phyloP scores from a whole-genome alignment of 2,329 filamentous ascomycete species.

The Fusarium nodosum region DNA sequence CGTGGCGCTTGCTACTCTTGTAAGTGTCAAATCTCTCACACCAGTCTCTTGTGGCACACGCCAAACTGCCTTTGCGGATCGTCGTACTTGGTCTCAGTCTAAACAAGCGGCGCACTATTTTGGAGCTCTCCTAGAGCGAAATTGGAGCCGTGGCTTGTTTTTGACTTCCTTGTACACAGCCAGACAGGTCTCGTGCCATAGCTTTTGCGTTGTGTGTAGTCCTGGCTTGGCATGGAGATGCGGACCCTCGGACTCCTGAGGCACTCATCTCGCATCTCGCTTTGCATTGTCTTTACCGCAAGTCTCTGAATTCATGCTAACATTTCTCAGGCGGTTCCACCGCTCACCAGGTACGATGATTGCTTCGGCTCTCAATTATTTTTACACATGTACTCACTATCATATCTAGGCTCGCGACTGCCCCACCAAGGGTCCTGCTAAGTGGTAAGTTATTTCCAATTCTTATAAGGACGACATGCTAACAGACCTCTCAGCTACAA shows the following conservation, averaged over 20 bases:
- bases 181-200: slow-evolving; percentile 14
- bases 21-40: slow-evolving; percentile 53
- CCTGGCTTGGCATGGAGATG: slow-evolving; percentile 13
- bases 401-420: slow-evolving; percentile 79
- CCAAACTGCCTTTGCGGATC: slow-evolving; percentile 4
- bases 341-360: slow-evolving; percentile 76
- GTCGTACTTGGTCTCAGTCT: slow-evolving; percentile 1
- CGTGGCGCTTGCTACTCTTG: slow-evolving; percentile 67
- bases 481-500: slow-evolving; percentile 73
- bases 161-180: slow-evolving; percentile 8
- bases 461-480: slow-evolving; percentile 1
- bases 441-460: slow-evolving; percentile 72
- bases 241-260: neutral
- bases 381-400: slow-evolving; percentile 28
- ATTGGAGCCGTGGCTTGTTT: slow-evolving; percentile 1
- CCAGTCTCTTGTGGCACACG: slow-evolving; percentile 1
- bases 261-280: slow-evolving; percentile 3
- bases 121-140: neutral
- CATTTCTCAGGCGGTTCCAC: slow-evolving; percentile 74
- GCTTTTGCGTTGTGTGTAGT: neutral
- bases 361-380: slow-evolving; percentile 5
- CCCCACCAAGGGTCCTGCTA: slow-evolving; percentile 85
- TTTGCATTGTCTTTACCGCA: slow-evolving; percentile 1
- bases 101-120: slow-evolving; percentile 1
- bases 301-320: slow-evolving; percentile 34